Evolutionary conservation across 1,139 yeast species (phyloP).

Genomic region (Suhomyces choctaworum): DNA sequence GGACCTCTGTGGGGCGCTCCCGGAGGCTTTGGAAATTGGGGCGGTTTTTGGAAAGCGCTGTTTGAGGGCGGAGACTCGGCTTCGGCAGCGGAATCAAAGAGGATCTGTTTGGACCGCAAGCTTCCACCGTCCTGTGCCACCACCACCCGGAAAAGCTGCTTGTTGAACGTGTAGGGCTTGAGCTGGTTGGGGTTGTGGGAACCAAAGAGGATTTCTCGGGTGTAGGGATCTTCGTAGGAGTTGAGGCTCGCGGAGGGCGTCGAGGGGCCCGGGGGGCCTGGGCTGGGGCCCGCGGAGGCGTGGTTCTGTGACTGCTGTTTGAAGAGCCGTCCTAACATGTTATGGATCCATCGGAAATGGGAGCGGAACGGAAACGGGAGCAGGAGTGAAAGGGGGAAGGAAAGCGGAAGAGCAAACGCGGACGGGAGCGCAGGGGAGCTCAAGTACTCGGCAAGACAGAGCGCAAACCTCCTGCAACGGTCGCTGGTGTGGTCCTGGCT

Average conservation of each 20-base stretch:
- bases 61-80: conserved; percentile 5
- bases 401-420: no score
- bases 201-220: conserved; percentile 46
- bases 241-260: conserved; percentile 12
- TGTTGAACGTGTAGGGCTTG: conserved; percentile 33
- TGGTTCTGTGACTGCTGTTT: conserved; percentile 13
- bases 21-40: conserved; percentile 1
- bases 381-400: no score
- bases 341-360: not conserved
- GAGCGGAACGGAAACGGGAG: no score
- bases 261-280: conserved; percentile 1
- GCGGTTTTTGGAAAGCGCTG: conserved; percentile 8
- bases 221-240: conserved; percentile 45
- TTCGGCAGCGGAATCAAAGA: conserved; percentile 46
- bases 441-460: no score
- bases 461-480: no score
- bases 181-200: conserved; percentile 33
- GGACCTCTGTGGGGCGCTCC: conserved; percentile 15
- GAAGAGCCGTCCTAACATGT: conserved; percentile 20
- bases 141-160: conserved; percentile 42
- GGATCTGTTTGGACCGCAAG: conserved; percentile 47
- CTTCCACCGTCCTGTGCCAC: conserved; percentile 56
- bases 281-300: not conserved
- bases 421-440: no score
- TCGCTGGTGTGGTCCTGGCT: no score